Evolutionary conservation across 345 rosid genomes (phyloP), one percentile per base, ranked within the genome.

Genomic region (Eucalyptus cloeziana): DNA sequence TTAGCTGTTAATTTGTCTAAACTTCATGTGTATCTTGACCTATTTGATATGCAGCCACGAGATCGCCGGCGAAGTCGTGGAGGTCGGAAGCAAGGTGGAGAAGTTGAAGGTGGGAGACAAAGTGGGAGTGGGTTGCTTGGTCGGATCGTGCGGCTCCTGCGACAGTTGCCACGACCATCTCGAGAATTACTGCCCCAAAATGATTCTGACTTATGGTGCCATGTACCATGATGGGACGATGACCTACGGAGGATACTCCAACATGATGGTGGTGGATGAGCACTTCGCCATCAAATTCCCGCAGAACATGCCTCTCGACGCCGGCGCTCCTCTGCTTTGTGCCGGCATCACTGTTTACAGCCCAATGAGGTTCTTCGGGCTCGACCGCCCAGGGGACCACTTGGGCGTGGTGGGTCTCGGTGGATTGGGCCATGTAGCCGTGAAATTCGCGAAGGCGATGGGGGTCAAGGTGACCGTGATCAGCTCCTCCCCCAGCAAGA

Each of bases 341-440:
- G 96, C 95, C 21, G 97, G 97, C 30, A 93, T 95, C 88, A 95
- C 96, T 3, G 95, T 96, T 45, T 95, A 95, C 54, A 95, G 96
- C 89, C 95, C 97, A 0, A 90, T 96, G 93, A 94, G 86, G 79
- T 93, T 93, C 50, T 94, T 62, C 15, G 95, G 93, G 17, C 88
- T 94, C 7, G 92, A 89, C 3, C 87, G 91, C 69, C 89, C 91
- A 0, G 95, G 93, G 5, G 60, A 85, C 88, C 94, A 92, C 54
- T 25, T 92, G 2, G 94, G 95, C 5, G 87, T 93, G 40, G 95
- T 92, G 27, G 95, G 95, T 25, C 93, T 93, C 7, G 96, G 96
- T 45, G 96, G 96, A 8, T 91, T 94, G 2, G 94, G 96, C 47
- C 96, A 94, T 50, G 88, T 94, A 17, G 95, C 93, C 5, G 93